Percentiles rank a stretch among this genome's conserved stretches.
Conservation (phyloP, 2,329 filamentous ascomycete genomes). For the Ascochyta clinopodiicola region DNA sequence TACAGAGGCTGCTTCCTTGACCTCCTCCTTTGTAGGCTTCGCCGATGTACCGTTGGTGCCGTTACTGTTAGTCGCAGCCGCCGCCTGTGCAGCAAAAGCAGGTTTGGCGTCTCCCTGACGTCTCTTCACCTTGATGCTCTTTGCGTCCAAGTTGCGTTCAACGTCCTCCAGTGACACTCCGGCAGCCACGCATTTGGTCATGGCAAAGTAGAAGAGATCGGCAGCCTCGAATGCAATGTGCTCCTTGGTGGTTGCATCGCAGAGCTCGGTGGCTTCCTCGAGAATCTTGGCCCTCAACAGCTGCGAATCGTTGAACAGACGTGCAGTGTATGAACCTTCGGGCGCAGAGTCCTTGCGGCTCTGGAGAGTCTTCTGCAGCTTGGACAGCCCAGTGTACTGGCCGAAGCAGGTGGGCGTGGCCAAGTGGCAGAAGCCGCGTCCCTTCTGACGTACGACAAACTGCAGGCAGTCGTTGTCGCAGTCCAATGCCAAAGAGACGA, state of each 20-base stretch:
- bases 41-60: constrained; percentile 28
- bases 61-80: constrained; percentile 17
- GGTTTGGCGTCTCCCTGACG: constrained; percentile 93
- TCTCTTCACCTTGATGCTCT: constrained; percentile 93
- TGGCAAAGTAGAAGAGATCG: constrained; percentile 92
- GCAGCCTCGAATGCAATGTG: constrained; percentile 94
- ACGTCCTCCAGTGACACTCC: constrained; percentile 89
- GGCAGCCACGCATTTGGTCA: constrained; percentile 85
- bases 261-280: constrained; percentile 96
- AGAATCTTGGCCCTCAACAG: constrained; percentile 94
- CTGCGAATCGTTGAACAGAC: constrained; percentile 90
- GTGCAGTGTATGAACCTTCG: constrained; percentile 88
- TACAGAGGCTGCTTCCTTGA: constrained; percentile 60
- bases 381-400: constrained; percentile 78
- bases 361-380: constrained; percentile 84
- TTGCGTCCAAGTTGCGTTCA: constrained; percentile 89
- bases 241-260: constrained; percentile 79
- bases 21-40: constrained; percentile 46
- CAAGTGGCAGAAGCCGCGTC: constrained; percentile 89
- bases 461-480: constrained; percentile 93
- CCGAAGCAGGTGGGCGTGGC: constrained; percentile 94
- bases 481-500: constrained; percentile 83
- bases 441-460: constrained; percentile 89
- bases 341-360: constrained; percentile 84
- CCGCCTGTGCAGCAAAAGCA: constrained; percentile 83